Base-by-base conservation (phyloP, 2,329 filamentous ascomycete species). In the Blastomyces gilchristii region DNA sequence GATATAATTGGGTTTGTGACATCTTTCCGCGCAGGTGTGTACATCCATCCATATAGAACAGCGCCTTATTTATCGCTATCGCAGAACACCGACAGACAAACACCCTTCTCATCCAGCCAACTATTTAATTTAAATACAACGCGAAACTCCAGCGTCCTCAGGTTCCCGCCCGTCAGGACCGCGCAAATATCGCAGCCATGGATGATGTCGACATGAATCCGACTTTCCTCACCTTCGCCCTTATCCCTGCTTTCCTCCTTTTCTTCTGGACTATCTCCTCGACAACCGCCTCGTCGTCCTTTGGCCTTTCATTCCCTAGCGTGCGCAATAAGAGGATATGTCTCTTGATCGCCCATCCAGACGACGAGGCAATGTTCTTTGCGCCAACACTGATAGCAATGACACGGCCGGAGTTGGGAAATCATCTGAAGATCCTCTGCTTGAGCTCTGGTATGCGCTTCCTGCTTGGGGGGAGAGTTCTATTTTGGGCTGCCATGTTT, bases 341-440 rank as follows among this genome's bases (percentile, higher is more conserved):
- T 73, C 83, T 99, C 62, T 81, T 99, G 62, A 97, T 99, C 71
- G 94, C 94, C 28, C 94, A 99, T 78, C 94, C 94, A 0, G 94
- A 99, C 77, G 94, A 99, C 72, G 94, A 99, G 80, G 94, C 93
- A 75, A 99, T 99, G 94, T 99, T 99, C 82, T 99, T 99, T 77
- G 86, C 91, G 66, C 94, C 94, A 0, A 89, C 91, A 0, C 81
- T 97, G 16, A 82, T 95, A 69, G 86, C 89, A n/a, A 83, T 99
- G 63, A 93, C 91, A 22, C 81, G 84, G 16, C 90, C 91, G 3
- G 85, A 87, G 64, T 81, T 88, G 25, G 89, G 90, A 3, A 97
- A 99, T 77, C 91, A 95, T 73, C 83, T 99, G 72, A 94, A 95
- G 78, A 96, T 99, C 66, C 78, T 97, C 63, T 99, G 94, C 77